Conservation (phyloP, 2,329 filamentous ascomycete genomes). For the Diaporthe aspalathi region DNA sequence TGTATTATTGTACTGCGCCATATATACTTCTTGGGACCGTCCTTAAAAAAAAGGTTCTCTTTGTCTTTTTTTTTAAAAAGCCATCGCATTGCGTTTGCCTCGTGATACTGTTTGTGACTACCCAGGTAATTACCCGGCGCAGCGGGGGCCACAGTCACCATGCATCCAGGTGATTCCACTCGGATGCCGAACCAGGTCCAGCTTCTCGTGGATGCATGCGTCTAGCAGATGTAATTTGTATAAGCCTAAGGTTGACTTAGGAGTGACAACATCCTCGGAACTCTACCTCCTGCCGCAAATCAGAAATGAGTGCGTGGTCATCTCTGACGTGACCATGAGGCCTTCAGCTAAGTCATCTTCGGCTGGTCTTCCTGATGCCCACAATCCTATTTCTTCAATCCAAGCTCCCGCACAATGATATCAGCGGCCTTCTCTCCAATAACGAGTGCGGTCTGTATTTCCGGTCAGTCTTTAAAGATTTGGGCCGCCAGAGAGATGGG, state of each 20-base stretch:
- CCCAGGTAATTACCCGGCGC: not conserved
- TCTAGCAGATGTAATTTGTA: not conserved
- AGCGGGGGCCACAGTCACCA: not conserved
- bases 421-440: conserved; percentile 57
- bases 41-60: not conserved
- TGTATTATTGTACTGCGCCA: conserved; percentile 21
- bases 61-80: conserved; percentile 3
- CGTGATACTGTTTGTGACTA: too few relatives aligned
- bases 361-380: not conserved
- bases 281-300: not conserved
- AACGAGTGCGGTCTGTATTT: conserved; percentile 50
- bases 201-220: not conserved
- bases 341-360: not conserved
- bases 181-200: too few relatives aligned
- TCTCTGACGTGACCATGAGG: not conserved
- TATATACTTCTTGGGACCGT: conserved; percentile 5
- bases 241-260: not conserved
- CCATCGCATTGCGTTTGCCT: not conserved
- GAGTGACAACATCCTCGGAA: not conserved
- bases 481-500: too few relatives aligned
- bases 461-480: conserved; percentile 54
- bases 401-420: conserved; percentile 43
- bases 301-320: not conserved
- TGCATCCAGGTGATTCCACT: not conserved
- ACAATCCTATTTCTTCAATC: conserved; percentile 30